Base-by-base conservation (phyloP, 805 yeast genomes). In the Candida easanensis region DNA sequence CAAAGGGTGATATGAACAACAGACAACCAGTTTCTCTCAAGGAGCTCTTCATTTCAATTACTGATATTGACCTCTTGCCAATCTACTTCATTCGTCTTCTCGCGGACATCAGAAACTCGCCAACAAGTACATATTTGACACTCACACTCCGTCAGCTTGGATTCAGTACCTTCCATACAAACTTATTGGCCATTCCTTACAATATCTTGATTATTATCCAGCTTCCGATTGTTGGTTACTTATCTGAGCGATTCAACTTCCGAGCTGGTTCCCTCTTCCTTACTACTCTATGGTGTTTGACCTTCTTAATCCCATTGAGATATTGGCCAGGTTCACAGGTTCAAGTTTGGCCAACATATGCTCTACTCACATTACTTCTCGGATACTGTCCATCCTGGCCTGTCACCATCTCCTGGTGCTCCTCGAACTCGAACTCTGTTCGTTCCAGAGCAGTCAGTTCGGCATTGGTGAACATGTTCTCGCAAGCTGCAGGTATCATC, bases 371-470 rank as follows among this genome's bases (percentile, higher is more conserved):
- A 1, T 60, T 71, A 1, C 42, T 69, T 17, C 49, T 69, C 16
- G 56, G 77, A 28, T 73, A 72, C 19, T 65, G 69, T 28, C 76
- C 80, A 0, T 63, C 73, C n/a, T 79, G 77, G 62, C 77, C 84
- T 1, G 61, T 81, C 38, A 64, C 74, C 46, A 81, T 78, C 21
- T 65, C 76, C 21, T 78, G 86, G 80, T 73, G 79, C 44, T 80
- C 88, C 0, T 60, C 76, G 22, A 82, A 82, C 52, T 72, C 87
- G 9, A 76, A 78, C 57, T 69, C 82, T 1, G 84, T 83, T 21
- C 63, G 82, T n/a, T 65, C 78, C 3, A 66, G 90, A 51, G 76
- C 88, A 0, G 79, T 83, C 4, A 72, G 83, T 13, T 77, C 87
- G 0, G 80, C 88, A 0, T 44, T 83, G 36, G 81, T 77, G 55